These are phyloP conservation scores for Phytophthora sojae DNA, from an alignment of 352 stramenopile genomes.

Conservation along the genomic window DNA sequence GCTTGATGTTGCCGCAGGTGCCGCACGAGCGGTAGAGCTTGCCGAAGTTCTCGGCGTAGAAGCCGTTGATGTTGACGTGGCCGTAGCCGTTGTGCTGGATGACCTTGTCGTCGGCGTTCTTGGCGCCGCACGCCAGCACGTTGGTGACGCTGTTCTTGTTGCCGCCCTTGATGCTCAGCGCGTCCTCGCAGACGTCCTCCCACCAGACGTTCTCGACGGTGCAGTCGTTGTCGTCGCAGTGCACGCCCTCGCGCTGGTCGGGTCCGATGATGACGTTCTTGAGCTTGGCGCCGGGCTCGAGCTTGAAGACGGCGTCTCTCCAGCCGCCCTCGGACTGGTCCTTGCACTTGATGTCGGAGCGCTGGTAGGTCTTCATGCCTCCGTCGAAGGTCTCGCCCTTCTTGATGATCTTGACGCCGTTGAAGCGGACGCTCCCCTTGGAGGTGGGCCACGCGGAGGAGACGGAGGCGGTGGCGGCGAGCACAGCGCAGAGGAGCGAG, in stretches of 20 bases:
- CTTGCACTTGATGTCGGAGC: slow-evolving; percentile 47
- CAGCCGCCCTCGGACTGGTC: slow-evolving; percentile 26
- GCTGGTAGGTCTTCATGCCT: slow-evolving; percentile 66
- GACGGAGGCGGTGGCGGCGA: slow-evolving; percentile 22
- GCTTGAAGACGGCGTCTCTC: slow-evolving; percentile 34
- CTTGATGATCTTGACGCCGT: slow-evolving; percentile 43
- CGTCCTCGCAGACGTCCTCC: slow-evolving; percentile 47
- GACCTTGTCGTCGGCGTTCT: slow-evolving; percentile 44
- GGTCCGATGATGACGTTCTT: slow-evolving; percentile 51
- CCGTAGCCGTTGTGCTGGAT: slow-evolving; percentile 47
- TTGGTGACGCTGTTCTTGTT: slow-evolving; percentile 44
- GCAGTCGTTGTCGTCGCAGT: slow-evolving; percentile 37
- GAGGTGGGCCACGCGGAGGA: slow-evolving; percentile 30
- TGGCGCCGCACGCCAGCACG: slow-evolving; percentile 32
- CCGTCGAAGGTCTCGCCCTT: slow-evolving; percentile 50
- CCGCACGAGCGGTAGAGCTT: slow-evolving; percentile 40
- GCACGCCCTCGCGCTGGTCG: slow-evolving; percentile 38
- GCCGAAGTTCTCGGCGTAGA: too few species aligned
- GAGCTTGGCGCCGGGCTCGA: slow-evolving; percentile 39
- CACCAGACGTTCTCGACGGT: slow-evolving; percentile 42
- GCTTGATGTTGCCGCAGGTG: slow-evolving; percentile 40
- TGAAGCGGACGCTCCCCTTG: slow-evolving; percentile 29
- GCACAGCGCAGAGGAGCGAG: slow-evolving; percentile 17
- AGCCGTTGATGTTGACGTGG: slow-evolving; percentile 42
- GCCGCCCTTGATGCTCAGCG: slow-evolving; percentile 48